Evolutionary conservation across 179 eudicot species (phyloP), one percentile per base, ranked within the genome.

Genomic region (Beta lomatogona): DNA sequence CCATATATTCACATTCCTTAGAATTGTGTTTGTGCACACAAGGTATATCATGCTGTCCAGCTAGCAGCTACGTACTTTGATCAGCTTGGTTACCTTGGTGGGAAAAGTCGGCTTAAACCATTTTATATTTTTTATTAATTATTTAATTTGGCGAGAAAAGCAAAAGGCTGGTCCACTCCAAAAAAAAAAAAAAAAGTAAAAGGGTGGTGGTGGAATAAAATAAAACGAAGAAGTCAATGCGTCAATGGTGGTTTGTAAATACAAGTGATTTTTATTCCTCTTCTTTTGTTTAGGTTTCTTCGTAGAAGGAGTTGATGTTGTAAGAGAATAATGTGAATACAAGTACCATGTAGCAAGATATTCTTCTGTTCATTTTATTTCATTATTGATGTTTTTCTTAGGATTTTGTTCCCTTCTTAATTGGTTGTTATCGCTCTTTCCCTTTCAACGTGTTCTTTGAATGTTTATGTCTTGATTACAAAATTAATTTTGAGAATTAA

Each of bases 171-270:
- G 41, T 1, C 41, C 41, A 36, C 41, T 36, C 41, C 41, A 36
- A 36, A 36, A 15, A 64, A 36, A 31, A n/a, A 21, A 14, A 9
- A 64, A 64, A 9, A 64, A 64, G 68, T 64, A 3, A 64, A 25
- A 10, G 41, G 15, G 68, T 25, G 68, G 66, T 64, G 16, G 68
- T 14, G 36, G 41, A 63, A 25, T 60, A n/a, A 8, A 19, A 60
- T 60, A 25, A 25, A 64, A 64, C 1, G 36, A 25, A 64, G 22
- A 64, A 22, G 68, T 64, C 68, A 63, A 63, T 63, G 36, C 10
- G 67, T 63, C 67, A 64, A 64, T 64, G 41, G 10, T 25, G 41
- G 15, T 64, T 64, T 64, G 68, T 44, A 64, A 64, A 64, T 64
- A 64, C 12, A 22, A 9, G 22, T 13, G 15, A 11, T 4, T 64